Evolutionary conservation across 2,329 filamentous ascomycete genomes (phyloP), one percentile per base, ranked within the genome.

Genomic region (Talaromyces sp.): DNA sequence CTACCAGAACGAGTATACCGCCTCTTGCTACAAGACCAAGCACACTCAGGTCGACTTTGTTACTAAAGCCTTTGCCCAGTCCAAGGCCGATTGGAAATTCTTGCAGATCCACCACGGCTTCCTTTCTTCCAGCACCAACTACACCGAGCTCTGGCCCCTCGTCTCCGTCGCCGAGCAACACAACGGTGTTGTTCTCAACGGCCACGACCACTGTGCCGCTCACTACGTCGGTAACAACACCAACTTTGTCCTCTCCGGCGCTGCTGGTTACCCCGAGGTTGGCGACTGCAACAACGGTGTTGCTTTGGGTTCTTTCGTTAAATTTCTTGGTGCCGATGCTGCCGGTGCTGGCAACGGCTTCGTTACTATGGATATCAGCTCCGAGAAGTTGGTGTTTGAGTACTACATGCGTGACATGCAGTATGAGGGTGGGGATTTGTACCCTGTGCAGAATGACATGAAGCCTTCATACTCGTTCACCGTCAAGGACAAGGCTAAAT

Each of bases 281-380:
- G 71, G 70, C 13, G 71, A 73, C 58, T 73, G 71, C 59, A 73
- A 73, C 65, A 68, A 71, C 25, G 71, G 70, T n/a, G 62, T 68
- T 19, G 51, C 70, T 4, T 64, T 70, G 17, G 71, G 71, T 22
- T 65, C 70, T 5, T 73, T 61, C 47, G 62, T 68, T 36, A 67
- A 71, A 51, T 72, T 67, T 56, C 67, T 73, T 6, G 71, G 70
- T 36, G 70, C 71, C 27, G 59, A 72, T 61, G 63, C 67, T 19
- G 47, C 64, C 4, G 58, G 65, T 65, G 70, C 71, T 10, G 70
- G 70, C 1, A 73, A 72, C 45, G 71, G 71, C 2, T 73, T 72
- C n/a, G 71, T 73, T 22, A 73, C 71, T 2, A 47, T 73, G 36
- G 71, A 73, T 29, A 70, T 73, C 36, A 69, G 49, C 64, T 49